Percentiles rank a stretch among this genome's conserved stretches.
Conservation (phyloP, 2,329 filamentous ascomycete species). For the Pleurostoma richardsiae region DNA sequence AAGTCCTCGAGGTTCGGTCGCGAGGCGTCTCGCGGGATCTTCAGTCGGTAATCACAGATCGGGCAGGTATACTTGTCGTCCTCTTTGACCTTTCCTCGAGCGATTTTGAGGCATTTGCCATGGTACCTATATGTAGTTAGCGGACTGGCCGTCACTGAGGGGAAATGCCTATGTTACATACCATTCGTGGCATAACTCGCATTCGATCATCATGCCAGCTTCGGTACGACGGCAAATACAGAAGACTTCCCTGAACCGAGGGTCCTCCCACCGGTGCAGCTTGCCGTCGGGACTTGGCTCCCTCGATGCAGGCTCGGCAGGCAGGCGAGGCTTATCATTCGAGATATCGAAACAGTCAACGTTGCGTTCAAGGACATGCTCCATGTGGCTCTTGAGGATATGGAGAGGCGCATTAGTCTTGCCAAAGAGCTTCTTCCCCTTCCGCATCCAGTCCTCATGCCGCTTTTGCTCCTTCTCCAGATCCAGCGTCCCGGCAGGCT, state of each 20-base stretch:
- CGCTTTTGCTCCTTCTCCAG: conserved; percentile 90
- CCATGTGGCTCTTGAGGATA: conserved; percentile 91
- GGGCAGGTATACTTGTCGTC: conserved; percentile 98
- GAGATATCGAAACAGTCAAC: conserved; percentile 84
- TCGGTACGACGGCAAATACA: conserved; percentile 93
- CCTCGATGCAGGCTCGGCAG: conserved; percentile 86
- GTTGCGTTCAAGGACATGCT: conserved; percentile 87
- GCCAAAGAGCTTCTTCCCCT: conserved; percentile 94
- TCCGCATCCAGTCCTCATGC: conserved; percentile 98
- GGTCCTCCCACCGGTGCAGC: conserved; percentile 53
- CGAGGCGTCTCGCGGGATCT: conserved; percentile 93
- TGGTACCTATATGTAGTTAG: conserved; percentile 65
- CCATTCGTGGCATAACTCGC: conserved; percentile 97
- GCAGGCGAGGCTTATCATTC: conserved; percentile 77
- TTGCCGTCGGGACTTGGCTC: conserved; percentile 60
- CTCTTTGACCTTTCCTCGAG: conserved; percentile 94
- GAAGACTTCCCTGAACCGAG: conserved; percentile 73
- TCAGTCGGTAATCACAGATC: conserved; percentile 95
- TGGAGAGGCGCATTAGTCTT: conserved; percentile 97
- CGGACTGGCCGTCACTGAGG: not conserved
- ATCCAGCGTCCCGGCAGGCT: conserved; percentile 84
- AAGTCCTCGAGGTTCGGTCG: conserved; percentile 93
- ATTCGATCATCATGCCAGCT: conserved; percentile 99
- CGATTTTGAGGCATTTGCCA: conserved; percentile 96
- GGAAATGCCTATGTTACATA: conserved; percentile 34